Base-by-base conservation (phyloP, 495 filamentous ascomycete genomes). In the Penicillium cinerascens region DNA sequence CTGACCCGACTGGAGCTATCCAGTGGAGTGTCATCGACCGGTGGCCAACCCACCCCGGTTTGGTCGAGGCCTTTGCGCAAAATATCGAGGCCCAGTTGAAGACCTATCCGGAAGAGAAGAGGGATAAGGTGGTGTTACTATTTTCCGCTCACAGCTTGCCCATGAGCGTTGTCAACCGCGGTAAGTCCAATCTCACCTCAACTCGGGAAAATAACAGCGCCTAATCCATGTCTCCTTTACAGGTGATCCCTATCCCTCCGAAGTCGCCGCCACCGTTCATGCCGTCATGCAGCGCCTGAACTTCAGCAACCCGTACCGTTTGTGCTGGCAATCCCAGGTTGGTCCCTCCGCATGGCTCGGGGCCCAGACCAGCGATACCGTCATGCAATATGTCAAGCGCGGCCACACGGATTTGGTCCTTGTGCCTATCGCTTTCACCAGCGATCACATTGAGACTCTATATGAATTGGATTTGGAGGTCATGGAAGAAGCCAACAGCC, bases 261-360 rank as follows among this genome's bases (percentile, higher is more conserved):
- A 99, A 69, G 95, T 99, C 5, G 93, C 86, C 3, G 95, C 95
- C n/a, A 97, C 95, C 6, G 93, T 97, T 6, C 85, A 96, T 60
- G 92, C 95, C 3, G 95, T 99, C 6, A 96, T 96, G 90, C 83
- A 93, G 61, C 79, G 88, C 21, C 81, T 99, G 10, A 84, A 84
- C 8, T 87, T 91, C 67, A 81, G 79, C 56, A 93, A 99, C 73
- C 88, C 88, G 2, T 97, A 95, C 69, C 84, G 95, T 18, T 76
- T 99, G 26, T 91, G 91, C 63, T 99, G 93, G 93, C 95, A 99
- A 70, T 96, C 91, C 20, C 95, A 99, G 66, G 95, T 99, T 44
- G 95, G 95, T 15, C 95, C 95, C 2, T 86, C 83, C 27, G 87
- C 95, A 16, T 99, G 95, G 95, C 82, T 97, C 5, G 95, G 95